Evolutionary conservation across 2,329 filamentous ascomycete species (phyloP).

Genomic region (Fonsecaea multimorphosa): DNA sequence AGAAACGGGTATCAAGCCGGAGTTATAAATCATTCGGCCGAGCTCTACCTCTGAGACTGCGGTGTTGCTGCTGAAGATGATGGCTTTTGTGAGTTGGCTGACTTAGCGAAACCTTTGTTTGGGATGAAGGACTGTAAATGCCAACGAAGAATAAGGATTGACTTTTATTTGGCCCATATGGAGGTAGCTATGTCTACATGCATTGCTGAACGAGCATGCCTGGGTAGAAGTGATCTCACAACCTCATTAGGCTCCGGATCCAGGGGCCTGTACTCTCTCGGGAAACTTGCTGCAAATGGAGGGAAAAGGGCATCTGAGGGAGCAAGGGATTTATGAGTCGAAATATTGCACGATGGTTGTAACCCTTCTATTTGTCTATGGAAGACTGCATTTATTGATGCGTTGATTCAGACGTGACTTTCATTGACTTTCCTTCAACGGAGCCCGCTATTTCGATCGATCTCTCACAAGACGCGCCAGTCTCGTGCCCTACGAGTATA

Average conservation of each 20-base stretch:
- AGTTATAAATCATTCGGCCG: conserved; percentile 17
- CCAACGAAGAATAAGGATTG: not conserved
- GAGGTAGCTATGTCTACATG: not conserved
- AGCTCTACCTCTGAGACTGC: not conserved
- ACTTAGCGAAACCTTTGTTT: not conserved
- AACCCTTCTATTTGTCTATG: no score
- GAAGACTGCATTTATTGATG: no score
- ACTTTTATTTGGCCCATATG: not conserved
- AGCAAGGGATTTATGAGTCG: not conserved
- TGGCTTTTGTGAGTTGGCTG: not conserved
- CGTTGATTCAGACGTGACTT: not conserved
- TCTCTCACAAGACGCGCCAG: not conserved
- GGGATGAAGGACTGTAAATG: not conserved
- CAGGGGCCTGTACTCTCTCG: not conserved
- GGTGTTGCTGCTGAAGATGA: not conserved
- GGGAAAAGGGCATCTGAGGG: not conserved
- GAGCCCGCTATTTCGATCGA: not conserved
- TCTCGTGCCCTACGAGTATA: not conserved
- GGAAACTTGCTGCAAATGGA: not conserved
- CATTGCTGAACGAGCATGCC: not conserved
- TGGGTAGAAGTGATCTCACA: not conserved
- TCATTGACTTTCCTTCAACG: not conserved
- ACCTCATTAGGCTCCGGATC: not conserved
- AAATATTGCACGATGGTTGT: no score
- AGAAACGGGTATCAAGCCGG: conserved; percentile 14